These are phyloP conservation scores for Quercus lobata DNA, from an alignment of 331 rosid genomes.

Conservation along the genomic window DNA sequence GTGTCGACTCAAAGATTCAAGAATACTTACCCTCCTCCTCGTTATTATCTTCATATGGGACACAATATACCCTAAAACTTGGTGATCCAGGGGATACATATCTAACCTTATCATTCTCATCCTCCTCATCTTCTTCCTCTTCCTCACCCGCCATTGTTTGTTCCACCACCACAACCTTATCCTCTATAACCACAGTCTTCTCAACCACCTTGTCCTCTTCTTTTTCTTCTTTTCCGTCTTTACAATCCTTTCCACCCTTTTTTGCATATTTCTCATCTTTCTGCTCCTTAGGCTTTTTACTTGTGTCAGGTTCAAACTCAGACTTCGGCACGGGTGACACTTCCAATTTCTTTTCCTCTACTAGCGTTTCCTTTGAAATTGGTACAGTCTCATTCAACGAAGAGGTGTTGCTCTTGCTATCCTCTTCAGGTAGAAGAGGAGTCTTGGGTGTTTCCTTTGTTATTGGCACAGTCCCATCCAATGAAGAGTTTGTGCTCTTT, in stretches of 20 bases:
- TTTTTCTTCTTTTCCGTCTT: background rate
- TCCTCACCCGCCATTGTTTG: conserved; percentile 16
- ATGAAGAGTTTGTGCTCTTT: background rate
- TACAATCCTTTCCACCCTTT: too few relatives aligned
- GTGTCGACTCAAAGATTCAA: background rate
- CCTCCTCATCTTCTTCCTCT: conserved; percentile 15
- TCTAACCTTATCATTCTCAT: background rate
- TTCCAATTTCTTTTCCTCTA: background rate
- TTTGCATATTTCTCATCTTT: background rate
- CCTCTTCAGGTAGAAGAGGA: background rate
- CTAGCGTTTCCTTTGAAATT: background rate
- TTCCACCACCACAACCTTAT: conserved; percentile 17
- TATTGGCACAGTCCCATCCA: background rate
- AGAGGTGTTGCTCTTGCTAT: background rate
- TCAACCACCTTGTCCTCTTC: background rate
- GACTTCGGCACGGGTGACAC: background rate
- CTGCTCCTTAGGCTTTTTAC: background rate
- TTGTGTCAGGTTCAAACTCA: background rate
- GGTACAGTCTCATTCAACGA: background rate
- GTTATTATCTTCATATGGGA: background rate
- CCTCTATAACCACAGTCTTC: conserved; percentile 11
- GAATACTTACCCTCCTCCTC: conserved; percentile 10
- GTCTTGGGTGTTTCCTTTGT: background rate
- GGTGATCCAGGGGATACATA: conserved; percentile 46
- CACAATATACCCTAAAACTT: conserved; percentile 66